Percentiles rank a stretch among this genome's conserved stretches.
phyloP scores from a whole-genome alignment of 2,329 filamentous ascomycete species.

The Paraphoma sp. region DNA sequence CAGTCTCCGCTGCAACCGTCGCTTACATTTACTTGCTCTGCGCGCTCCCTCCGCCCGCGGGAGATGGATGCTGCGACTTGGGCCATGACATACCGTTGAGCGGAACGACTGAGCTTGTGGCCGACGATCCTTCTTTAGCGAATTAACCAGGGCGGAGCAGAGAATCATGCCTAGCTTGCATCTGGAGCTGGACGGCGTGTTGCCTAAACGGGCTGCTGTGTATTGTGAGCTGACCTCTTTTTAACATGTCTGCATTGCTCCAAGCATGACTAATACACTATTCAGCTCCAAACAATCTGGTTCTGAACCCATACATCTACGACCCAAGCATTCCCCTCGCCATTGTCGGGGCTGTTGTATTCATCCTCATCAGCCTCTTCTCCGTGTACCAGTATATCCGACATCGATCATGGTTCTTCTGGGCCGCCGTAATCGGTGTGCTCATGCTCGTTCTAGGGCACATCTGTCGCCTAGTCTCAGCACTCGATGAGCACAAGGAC shows the following conservation, averaged over 20 bases:
- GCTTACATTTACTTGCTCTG: neutral
- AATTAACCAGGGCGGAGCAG: no score
- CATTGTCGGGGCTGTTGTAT: constrained; percentile 51
- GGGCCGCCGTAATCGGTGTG: constrained; percentile 41
- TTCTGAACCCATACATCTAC: constrained; percentile 56
- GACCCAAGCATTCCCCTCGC: constrained; percentile 55
- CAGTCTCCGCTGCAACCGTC: constrained; percentile 12
- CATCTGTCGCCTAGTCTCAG: constrained; percentile 56
- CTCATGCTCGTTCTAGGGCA: constrained; percentile 60
- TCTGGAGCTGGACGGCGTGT: constrained; percentile 2
- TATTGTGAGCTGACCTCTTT: constrained; percentile 24
- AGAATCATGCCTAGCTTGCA: no score
- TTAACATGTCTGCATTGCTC: neutral
- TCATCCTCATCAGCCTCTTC: constrained; percentile 43
- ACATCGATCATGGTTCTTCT: constrained; percentile 47
- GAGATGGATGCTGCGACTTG: constrained; percentile 7
- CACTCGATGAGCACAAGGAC: constrained; percentile 38
- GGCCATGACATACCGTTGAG: constrained; percentile 9
- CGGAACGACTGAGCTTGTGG: neutral
- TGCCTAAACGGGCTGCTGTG: constrained; percentile 29
- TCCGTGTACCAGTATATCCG: constrained; percentile 44
- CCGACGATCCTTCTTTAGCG: neutral
- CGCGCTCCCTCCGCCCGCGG: constrained; percentile 1
- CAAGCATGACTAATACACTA: neutral
- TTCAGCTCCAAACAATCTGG: constrained; percentile 14